phyloP scores from a whole-genome alignment of 768 basidiomycete genomes.

The Russula compacta region DNA sequence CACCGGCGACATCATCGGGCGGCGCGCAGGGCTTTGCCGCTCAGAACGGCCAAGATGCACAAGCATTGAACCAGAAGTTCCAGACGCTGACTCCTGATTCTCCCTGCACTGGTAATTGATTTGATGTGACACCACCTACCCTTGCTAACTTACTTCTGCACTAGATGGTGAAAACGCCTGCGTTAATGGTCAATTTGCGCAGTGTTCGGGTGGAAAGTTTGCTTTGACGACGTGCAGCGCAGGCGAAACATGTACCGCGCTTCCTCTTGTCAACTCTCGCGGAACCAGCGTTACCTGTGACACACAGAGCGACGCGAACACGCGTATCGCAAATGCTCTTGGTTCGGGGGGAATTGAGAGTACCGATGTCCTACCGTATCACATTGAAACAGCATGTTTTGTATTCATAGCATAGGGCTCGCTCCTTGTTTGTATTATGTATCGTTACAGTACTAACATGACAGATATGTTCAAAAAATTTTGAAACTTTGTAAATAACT shows the following conservation, averaged over 20 bases:
- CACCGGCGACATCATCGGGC: neutral
- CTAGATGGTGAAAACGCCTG: slow-evolving; percentile 31
- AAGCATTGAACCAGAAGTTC: slow-evolving; percentile 31
- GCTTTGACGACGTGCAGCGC: slow-evolving; percentile 26
- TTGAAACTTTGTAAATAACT: too few relatives aligned
- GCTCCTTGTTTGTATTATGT: neutral
- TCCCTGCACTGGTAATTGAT: slow-evolving; percentile 26
- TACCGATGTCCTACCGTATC: neutral
- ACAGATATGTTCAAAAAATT: too few relatives aligned
- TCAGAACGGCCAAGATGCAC: slow-evolving; percentile 31
- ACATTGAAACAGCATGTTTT: neutral
- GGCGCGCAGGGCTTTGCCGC: slow-evolving; percentile 15
- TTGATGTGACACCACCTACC: neutral
- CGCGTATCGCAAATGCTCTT: slow-evolving; percentile 31
- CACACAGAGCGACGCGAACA: slow-evolving; percentile 26
- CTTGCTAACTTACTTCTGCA: neutral
- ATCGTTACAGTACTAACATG: neutral
- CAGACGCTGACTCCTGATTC: slow-evolving; percentile 23
- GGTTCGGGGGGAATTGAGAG: neutral
- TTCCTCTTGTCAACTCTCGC: slow-evolving; percentile 33
- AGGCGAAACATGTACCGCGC: slow-evolving; percentile 29
- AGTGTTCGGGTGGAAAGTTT: slow-evolving; percentile 33
- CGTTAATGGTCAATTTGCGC: slow-evolving; percentile 31
- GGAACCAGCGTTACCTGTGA: slow-evolving; percentile 35
- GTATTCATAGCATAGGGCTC: neutral